These are phyloP conservation scores for Phytophthora fragariaefolia DNA, from an alignment of 352 stramenopile species.

Conservation along the genomic window DNA sequence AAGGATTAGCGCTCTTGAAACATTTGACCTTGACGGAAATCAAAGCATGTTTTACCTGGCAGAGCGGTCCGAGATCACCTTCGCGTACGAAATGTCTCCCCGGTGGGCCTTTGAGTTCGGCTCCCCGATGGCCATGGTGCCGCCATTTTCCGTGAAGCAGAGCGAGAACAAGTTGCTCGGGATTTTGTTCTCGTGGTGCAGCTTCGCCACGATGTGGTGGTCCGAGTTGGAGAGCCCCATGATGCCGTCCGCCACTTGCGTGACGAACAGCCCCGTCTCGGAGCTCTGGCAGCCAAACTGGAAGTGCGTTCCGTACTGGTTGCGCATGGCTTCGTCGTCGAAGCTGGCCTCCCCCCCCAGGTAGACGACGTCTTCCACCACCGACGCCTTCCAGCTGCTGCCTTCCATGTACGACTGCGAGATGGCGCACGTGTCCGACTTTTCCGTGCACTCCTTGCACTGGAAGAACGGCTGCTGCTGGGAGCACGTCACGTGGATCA, in stretches of 20 bases:
- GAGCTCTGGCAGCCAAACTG: conserved; percentile 83
- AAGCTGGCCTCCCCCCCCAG: conserved; percentile 69
- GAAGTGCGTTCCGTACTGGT: conserved; percentile 76
- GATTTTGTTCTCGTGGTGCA: conserved; percentile 85
- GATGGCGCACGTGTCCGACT: conserved; percentile 67
- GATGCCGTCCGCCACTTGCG: conserved; percentile 84
- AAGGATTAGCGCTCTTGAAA: not conserved
- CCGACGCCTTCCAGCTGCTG: conserved; percentile 81
- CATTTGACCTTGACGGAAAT: no score
- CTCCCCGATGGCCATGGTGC: conserved; percentile 71
- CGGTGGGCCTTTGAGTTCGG: conserved; percentile 58
- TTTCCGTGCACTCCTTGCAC: conserved; percentile 53
- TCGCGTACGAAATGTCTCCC: conserved; percentile 62
- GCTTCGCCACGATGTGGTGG: conserved; percentile 77
- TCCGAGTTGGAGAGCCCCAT: conserved; percentile 84
- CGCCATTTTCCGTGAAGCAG: conserved; percentile 76
- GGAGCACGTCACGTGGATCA: conserved; percentile 73
- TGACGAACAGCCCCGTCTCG: conserved; percentile 84
- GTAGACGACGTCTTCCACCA: conserved; percentile 85
- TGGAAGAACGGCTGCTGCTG: conserved; percentile 54
- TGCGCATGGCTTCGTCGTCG: conserved; percentile 52
- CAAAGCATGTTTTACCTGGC: no score
- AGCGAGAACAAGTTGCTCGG: conserved; percentile 78
- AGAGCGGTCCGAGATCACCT: conserved; percentile 52
- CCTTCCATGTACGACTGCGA: conserved; percentile 88